Base-by-base conservation (phyloP, 1,284 basidiomycete species). In the Bondarzewia mesenterica region DNA sequence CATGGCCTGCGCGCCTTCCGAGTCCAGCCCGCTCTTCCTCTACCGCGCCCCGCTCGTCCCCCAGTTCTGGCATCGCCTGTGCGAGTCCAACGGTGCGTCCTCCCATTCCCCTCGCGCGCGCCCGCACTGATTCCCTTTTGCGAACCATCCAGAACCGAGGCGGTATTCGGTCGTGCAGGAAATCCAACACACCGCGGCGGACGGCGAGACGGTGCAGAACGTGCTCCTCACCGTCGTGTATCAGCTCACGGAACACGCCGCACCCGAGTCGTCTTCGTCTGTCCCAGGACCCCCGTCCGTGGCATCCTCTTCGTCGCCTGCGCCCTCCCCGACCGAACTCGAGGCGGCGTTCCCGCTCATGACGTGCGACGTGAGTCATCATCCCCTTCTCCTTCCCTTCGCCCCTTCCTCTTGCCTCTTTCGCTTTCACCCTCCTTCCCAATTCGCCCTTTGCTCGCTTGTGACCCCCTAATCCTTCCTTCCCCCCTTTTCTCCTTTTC, bases 1-100 rank as follows among this genome's bases (percentile, higher is more conserved):
- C 7, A 67, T 81, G 21, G 62, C 37, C 12, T 54, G 53, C 43
- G 41, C 51, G 15, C 54, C 59, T 25, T 54, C 58, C n/a, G n/a
- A n/a, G n/a, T n/a, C n/a, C n/a, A 50, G 59, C n/a, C 71, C 29
- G 67, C 64, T 37, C 42, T 63, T 71, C 42, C 57, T 83, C 22
- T 83, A 85, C 63, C 74, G 69, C 50, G 80, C 80, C 4, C 56
- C 68, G 2, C 68, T 85, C 22, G 74, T 77, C 3, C 82, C 82
- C 5, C 68, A 65, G 41, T 83, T 73, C 57, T 85, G 82, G 83
- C 61, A 69, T 14, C 72, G 65, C 21, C 67, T 85, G 44, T 73
- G 72, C 44, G 62, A 69, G 51, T 71, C 72, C 48, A 54, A 69
- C 56, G 77, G 82, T 82, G 53, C 49, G 74, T 65, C 12, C 16